phyloP scores from a whole-genome alignment of 176 grass and related monocot species.

The Zea mays region Zm-B73-REFERENCE-NAM-5.0 NC_050098.1:192269001-192269500 shows the following conservation, averaged over 20 bases:
- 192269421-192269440: constrained; percentile 94
- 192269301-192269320: constrained; percentile 76
- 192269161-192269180: neutral
- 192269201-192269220: constrained; percentile 39
- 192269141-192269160: constrained; percentile 34
- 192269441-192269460: constrained; percentile 66
- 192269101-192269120: constrained; percentile 39
- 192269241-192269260: constrained; percentile 67
- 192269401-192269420: constrained; percentile 89
- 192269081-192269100: constrained; percentile 27
- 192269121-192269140: constrained; percentile 54
- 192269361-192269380: constrained; percentile 84
- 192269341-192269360: constrained; percentile 92
- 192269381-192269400: constrained; percentile 94
- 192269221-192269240: constrained; percentile 35
- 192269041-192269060: constrained; percentile 47
- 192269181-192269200: constrained; percentile 6
- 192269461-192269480: constrained; percentile 82
- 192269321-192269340: constrained; percentile 74
- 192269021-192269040: constrained; percentile 42
- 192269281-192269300: constrained; percentile 94
- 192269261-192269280: constrained; percentile 76
- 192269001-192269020: neutral
- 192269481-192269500: constrained; percentile 98
- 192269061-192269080: constrained; percentile 35